A percentile compares a stretch with the other conserved stretches of the same genome.
These are phyloP conservation scores for Ganoderma boninense DNA, from an alignment of 1,284 basidiomycete species.

Conservation along the genomic window DNA sequence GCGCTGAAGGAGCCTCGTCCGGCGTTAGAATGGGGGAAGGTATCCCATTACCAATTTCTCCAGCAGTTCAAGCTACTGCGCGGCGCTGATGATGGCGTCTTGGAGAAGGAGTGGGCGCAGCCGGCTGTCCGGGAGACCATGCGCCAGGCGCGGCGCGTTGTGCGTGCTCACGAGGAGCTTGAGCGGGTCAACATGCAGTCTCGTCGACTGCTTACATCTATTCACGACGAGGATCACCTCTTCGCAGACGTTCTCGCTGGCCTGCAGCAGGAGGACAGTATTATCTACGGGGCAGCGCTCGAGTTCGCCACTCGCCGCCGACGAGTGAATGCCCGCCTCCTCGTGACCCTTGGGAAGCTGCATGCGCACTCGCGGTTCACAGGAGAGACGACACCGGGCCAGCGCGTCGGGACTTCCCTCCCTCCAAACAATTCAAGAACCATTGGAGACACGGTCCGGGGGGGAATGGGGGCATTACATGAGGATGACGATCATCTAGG, in stretches of 20 bases:
- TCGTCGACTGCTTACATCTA: neutral
- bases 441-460: no score
- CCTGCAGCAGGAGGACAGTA: neutral
- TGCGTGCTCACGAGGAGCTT: neutral
- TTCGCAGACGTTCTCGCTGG: neutral
- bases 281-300: neutral
- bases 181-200: neutral
- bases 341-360: no score
- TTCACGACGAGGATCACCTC: neutral
- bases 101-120: neutral
- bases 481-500: no score
- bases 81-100: neutral
- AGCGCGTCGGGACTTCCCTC: no score
- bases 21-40: conserved; percentile 39
- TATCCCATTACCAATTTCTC: conserved; percentile 44
- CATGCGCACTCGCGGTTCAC: no score
- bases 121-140: neutral
- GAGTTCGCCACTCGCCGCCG: neutral
- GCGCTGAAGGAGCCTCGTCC: conserved; percentile 36
- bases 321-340: no score
- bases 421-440: no score
- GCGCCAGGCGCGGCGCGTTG: neutral
- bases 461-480: no score
- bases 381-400: no score
- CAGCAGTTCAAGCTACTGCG: conserved; percentile 46